Evolutionary conservation across 2,329 filamentous ascomycete species (phyloP).

Genomic region (Pseudocercospora fuligena): DNA sequence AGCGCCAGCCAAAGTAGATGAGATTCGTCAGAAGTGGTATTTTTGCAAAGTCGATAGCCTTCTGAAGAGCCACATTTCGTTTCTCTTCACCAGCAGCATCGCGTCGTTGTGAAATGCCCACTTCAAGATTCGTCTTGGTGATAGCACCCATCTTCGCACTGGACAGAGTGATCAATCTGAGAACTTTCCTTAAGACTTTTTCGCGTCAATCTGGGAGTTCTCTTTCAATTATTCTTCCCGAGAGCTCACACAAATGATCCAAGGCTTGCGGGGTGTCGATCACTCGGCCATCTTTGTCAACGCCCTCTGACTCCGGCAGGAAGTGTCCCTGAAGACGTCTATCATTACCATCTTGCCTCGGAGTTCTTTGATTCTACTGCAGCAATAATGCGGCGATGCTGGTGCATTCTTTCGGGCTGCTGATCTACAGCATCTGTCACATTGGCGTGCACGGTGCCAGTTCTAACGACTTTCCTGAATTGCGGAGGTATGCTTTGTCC

Average conservation of each 20-base stretch:
- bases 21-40: conserved; percentile 20
- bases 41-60: conserved; percentile 22
- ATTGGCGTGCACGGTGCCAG: not conserved
- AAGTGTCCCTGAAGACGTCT: not conserved
- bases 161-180: not conserved
- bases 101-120: not conserved
- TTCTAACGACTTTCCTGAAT: not conserved
- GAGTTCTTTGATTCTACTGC: not conserved
- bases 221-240: not conserved
- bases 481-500: not conserved
- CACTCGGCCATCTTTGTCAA: not conserved
- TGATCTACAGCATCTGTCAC: not conserved
- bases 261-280: not conserved
- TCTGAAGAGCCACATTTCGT: conserved; percentile 20
- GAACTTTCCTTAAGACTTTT: too few relatives aligned
- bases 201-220: not conserved
- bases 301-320: not conserved
- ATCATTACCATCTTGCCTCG: not conserved
- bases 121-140: not conserved
- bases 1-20: conserved; percentile 25
- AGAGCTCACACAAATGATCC: not conserved
- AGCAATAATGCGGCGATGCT: not conserved
- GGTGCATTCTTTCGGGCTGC: not conserved
- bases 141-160: not conserved
- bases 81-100: conserved; percentile 8